Base-by-base conservation (phyloP, 805 yeast species). In the Barnettozyma populi region DNA sequence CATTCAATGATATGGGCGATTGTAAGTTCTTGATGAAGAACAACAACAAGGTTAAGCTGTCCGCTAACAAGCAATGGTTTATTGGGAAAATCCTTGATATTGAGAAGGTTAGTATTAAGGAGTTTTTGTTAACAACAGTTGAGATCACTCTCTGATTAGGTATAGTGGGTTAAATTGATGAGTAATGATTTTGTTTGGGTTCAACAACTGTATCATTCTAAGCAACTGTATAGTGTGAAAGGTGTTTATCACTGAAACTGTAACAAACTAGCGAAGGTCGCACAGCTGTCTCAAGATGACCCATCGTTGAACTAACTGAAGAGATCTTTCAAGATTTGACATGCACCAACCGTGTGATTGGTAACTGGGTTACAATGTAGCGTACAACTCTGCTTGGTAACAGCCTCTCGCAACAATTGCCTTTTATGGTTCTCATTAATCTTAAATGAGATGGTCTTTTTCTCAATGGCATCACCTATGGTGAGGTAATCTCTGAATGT, bases 1-100 rank as follows among this genome's bases (percentile, higher is more conserved):
- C 95, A 1, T 92, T 92, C 69, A 90, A 94, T 54, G 78, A 71
- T 13, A 75, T 86, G 47, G 95, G 92, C 2, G 84, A 88, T 1
- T 94, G 95, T 0, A 90, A 90, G 62, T 90, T 80, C 62, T 84
- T 90, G 59, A 68, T 92, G 53, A 78, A 79, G 44, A 70, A 72
- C 41, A 67, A 67, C 13, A 27, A 42, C 19, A 50, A 45, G 34
- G 52, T 45, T 6, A 39, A 35, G n/a, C 21, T 49, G 4, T 19
- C 52, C 1, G 64, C 64, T 10, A 72, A 67, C 29, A 78, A 83
- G 46, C 97, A 90, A 54, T 92, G 96, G 92, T 73, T 90, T 59
- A 82, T 92, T 31, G 96, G 86, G 0, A 70, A 84, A 44, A 80
- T 90, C 14, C 57, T 70, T 9, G 66, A 63, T n/a, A 75, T 90